Percentiles rank a stretch among this genome's conserved stretches.
Evolutionary conservation across 345 rosid species (phyloP).

Genomic region (Acer campestre): DNA sequence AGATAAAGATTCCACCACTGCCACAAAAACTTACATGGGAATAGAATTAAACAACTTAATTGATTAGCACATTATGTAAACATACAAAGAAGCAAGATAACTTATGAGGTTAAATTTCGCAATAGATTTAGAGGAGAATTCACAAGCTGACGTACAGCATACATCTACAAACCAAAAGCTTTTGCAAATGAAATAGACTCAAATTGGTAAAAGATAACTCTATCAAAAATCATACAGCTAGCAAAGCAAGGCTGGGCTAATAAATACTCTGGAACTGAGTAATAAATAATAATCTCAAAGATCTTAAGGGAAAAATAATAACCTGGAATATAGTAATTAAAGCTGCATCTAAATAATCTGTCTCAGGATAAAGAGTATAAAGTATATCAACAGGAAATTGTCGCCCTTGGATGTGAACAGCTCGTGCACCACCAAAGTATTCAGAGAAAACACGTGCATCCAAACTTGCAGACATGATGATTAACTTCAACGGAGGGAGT

Average conservation of each 20-base stretch:
- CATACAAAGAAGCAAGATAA: neutral
- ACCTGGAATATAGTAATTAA: slow-evolving; percentile 87
- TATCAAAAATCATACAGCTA: neutral
- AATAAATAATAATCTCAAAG: slow-evolving; percentile 64
- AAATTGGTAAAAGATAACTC: neutral
- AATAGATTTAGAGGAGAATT: neutral
- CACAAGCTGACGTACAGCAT: neutral
- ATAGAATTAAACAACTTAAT: neutral
- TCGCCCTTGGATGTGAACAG: slow-evolving; percentile 83
- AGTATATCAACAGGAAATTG: slow-evolving; percentile 81
- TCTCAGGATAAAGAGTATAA: slow-evolving; percentile 62
- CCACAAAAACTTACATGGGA: neutral
- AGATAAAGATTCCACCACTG: neutral
- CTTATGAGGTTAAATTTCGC: neutral
- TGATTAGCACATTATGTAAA: neutral
- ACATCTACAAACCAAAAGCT: neutral
- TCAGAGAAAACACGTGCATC: slow-evolving; percentile 85
- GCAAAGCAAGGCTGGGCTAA: slow-evolving; percentile 3
- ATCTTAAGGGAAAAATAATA: slow-evolving; percentile 29
- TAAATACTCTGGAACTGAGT: slow-evolving; percentile 3
- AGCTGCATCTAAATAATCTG: slow-evolving; percentile 84
- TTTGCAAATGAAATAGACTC: neutral
- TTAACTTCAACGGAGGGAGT: slow-evolving; percentile 68
- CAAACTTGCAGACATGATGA: slow-evolving; percentile 98
- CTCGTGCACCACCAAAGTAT: slow-evolving; percentile 85